Evolutionary conservation across 2,329 filamentous ascomycete species (phyloP).

Genomic region (Domatiomyces globalis): DNA sequence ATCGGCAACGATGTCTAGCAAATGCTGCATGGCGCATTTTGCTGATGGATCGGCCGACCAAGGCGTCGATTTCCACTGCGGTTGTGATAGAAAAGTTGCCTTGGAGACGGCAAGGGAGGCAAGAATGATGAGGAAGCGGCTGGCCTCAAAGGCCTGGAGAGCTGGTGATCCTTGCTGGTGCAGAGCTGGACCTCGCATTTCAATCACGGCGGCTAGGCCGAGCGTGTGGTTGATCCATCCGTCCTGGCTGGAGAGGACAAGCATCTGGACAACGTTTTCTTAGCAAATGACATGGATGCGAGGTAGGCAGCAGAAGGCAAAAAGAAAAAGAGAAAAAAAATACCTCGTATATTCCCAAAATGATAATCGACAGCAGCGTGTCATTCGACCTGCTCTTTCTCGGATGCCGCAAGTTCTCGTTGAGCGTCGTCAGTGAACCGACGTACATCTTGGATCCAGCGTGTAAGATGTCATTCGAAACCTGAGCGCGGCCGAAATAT

Average conservation of each 20-base stretch:
- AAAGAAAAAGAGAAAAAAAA: too few species aligned
- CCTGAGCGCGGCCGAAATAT: neutral
- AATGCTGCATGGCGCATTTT: too few species aligned
- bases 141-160: neutral
- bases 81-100: too few species aligned
- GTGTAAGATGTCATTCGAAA: neutral
- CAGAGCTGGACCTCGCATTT: neutral
- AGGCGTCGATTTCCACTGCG: too few species aligned
- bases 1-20: too few species aligned
- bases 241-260: neutral
- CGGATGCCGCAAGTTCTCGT: neutral
- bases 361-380: neutral
- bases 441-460: neutral
- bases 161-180: neutral
- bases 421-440: neutral
- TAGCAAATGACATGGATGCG: too few species aligned
- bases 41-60: too few species aligned
- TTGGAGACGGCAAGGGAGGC: too few species aligned
- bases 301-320: too few species aligned
- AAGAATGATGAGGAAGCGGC: conserved; percentile 1
- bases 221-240: conserved; percentile 1
- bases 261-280: neutral
- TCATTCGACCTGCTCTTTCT: neutral
- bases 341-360: conserved; percentile 1
- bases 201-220: neutral